Evolutionary conservation across 352 stramenopile genomes (phyloP).

Genomic region (Globisporangium barbulae): DNA sequence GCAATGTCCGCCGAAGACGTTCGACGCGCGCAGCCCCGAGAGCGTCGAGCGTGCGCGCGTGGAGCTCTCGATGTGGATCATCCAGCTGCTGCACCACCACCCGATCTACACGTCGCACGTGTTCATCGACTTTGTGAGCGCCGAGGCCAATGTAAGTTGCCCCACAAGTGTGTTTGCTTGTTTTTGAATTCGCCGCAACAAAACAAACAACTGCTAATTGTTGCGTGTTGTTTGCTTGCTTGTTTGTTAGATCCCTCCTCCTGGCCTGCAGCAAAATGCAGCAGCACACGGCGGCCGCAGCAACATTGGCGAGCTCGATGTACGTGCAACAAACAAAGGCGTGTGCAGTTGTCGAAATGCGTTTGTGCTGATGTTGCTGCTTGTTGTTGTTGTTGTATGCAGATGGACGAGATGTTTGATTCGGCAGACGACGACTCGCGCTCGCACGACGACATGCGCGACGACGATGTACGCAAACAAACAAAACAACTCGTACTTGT

Average conservation of each 20-base stretch:
- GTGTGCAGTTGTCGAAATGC: not conserved
- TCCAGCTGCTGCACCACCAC: slow-evolving; percentile 74
- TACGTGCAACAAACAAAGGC: slow-evolving; percentile 18
- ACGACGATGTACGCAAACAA: slow-evolving; percentile 9
- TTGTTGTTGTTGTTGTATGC: not conserved
- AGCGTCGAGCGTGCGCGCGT: slow-evolving; percentile 69
- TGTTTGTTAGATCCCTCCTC: slow-evolving; percentile 33
- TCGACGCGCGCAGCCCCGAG: slow-evolving; percentile 63
- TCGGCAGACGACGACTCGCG: slow-evolving; percentile 59
- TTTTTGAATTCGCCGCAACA: too few species aligned
- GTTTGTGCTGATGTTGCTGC: not conserved
- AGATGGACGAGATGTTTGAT: slow-evolving; percentile 66
- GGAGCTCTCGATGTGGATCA: slow-evolving; percentile 78
- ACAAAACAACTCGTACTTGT: not conserved
- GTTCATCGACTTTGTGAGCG: slow-evolving; percentile 80
- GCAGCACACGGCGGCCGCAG: slow-evolving; percentile 21
- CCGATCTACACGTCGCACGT: slow-evolving; percentile 82
- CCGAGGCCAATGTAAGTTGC: slow-evolving; percentile 66
- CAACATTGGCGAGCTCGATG: slow-evolving; percentile 81
- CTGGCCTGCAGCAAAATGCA: slow-evolving; percentile 41
- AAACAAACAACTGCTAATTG: not conserved
- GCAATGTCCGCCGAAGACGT: slow-evolving; percentile 45
- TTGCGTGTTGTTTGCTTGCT: not conserved
- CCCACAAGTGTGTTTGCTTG: not conserved
- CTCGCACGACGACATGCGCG: slow-evolving; percentile 49